Evolutionary conservation across 2,329 filamentous ascomycete genomes (phyloP), one percentile per base, ranked within the genome.

Genomic region (Monosporascus ibericus): DNA sequence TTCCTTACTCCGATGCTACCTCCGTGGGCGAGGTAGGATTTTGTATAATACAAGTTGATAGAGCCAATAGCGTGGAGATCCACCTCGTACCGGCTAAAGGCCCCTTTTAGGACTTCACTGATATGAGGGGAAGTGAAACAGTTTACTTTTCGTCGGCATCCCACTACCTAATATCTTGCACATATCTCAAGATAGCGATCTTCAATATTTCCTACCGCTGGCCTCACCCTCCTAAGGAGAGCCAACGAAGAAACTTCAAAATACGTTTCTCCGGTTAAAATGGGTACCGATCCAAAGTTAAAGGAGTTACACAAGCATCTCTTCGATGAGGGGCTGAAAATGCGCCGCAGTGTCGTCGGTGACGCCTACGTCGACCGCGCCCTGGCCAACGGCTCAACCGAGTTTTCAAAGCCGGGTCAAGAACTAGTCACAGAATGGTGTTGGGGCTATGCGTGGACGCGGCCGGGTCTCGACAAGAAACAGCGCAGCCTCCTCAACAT

Each of bases 401-500:
- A 80, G n/a, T 87, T 85, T 66, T 73, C 80, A 2, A 70, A 72
- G 39, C 78, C 83, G 0, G 79, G 80, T 58, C 83, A 86, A 66
- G 78, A 86, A 58, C 72, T 84, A 38, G 77, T 84, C 2, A 85
- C 82, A 1, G 82, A 86, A 67, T 80, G 75, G 64, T 81, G 79
- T 69, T 87, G 83, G 84, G 83, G 82, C 15, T 76, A 76, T 53
- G 76, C 79, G 25, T 87, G 84, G 84, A 79, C 79, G 3, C 76
- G 84, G 7, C 82, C 81, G 0, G 84, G 83, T 0, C 75, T 87
- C 8, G 76, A 79, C 37, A 75, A 77, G 54, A 83, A 85, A 64
- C 78, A 82, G 58, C 75, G 84, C 47, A 80, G 75, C 50, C 71
- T 87, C 51, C 69, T 87, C 50, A 86, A 86, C 64, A 80, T 86